These are phyloP conservation scores for Aspergillus incahuasiensis DNA, from an alignment of 495 filamentous ascomycete species.

Conservation along the genomic window DNA sequence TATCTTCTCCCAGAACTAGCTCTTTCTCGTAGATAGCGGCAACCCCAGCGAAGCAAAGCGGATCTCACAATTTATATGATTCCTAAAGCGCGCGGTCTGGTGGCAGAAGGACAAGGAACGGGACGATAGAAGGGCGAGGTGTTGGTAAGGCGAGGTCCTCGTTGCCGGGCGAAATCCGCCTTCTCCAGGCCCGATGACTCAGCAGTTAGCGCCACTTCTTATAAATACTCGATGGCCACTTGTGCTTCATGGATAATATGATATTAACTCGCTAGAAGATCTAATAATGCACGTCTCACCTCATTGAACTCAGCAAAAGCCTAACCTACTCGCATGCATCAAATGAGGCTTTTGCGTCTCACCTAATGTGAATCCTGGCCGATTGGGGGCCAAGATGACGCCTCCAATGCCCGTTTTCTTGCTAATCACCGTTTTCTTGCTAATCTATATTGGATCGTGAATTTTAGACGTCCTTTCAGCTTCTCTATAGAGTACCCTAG, in stretches of 20 bases:
- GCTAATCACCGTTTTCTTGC: too few species aligned
- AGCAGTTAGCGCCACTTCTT: constrained; percentile 20
- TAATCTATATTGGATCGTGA: too few species aligned
- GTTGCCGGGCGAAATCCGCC: constrained; percentile 40
- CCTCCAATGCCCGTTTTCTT: neutral
- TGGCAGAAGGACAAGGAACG: neutral
- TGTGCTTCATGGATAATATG: too few species aligned
- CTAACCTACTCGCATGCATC: neutral
- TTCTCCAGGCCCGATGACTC: constrained; percentile 36
- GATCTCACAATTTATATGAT: neutral
- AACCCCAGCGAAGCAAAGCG: constrained; percentile 1
- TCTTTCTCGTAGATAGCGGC: constrained; percentile 12
- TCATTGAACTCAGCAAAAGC: neutral
- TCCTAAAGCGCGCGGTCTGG: neutral
- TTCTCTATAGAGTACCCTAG: too few species aligned
- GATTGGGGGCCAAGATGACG: neutral
- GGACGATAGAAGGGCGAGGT: constrained; percentile 19
- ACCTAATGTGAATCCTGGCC: neutral
- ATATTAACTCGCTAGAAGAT: too few species aligned
- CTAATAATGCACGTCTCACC: neutral
- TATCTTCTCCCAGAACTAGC: constrained; percentile 9
- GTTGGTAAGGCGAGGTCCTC: constrained; percentile 40
- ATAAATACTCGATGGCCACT: constrained; percentile 9
- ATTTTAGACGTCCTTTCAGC: too few species aligned
- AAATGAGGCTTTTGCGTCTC: neutral